Base-by-base conservation (phyloP, 2,329 filamentous ascomycete species). In the Pestalotiopsis sp. region DNA sequence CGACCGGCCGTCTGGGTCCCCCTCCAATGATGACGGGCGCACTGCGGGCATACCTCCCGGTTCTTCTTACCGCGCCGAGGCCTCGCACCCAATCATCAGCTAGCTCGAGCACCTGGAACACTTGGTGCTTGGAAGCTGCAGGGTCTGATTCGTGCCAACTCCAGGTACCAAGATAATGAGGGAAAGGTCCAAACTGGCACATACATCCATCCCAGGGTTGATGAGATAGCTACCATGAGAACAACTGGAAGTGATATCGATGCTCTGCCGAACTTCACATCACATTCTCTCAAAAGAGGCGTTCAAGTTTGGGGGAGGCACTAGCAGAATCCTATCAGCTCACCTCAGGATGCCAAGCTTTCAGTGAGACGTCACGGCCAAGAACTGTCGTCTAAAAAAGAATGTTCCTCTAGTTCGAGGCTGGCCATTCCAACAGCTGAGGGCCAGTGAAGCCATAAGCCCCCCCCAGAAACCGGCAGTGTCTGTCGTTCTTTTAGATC, bases 61-160 rank as follows among this genome's bases (percentile, higher is more conserved):
- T 27, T 36, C 59, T 31, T 13, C 31, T 36, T 72, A 75, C 73
- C 72, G 71, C 73, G 69, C 73, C 73, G 75, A 74, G 70, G 63
- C 66, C 64, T 70, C 68, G 68, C 70, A 66, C 65, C 82, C 80
- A 84, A 84, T 84, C 78, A 82, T 36, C 58, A 71, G 40, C 70
- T 69, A 70, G 68, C 69, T 72, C 49, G 69, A 68, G 68, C 74
- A 74, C 74, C 78, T 82, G 81, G 77, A 82, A 82, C 81, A 78
- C 77, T 79, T 80, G 73, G 70, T 82, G 82, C 81, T 80, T 81
- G 79, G 77, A 78, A 74, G 73, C 73, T 75, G 74, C 74, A 75
- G 76, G 77, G 73, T 72, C 73, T 79, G 78, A 79, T 79, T 80
- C 75, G 78, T 76, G 76, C 70, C 70, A 73, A 75, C 78, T 76